These are phyloP conservation scores for Myxozyma mucilagina DNA, from an alignment of 805 yeast genomes.

Conservation along the genomic window DNA sequence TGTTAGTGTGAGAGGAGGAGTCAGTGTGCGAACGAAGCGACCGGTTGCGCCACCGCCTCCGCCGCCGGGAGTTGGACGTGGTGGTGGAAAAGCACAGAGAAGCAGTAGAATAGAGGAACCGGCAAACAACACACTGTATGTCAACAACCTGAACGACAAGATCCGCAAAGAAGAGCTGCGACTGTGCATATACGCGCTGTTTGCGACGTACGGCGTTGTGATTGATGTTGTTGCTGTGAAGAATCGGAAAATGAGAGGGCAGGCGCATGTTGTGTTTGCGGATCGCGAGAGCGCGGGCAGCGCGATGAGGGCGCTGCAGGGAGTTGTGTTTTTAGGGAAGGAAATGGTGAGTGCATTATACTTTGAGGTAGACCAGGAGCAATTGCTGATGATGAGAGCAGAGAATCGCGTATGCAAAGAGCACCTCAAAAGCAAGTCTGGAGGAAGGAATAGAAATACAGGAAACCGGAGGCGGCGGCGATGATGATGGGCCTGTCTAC, in stretches of 20 bases:
- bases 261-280: slow-evolving; percentile 45
- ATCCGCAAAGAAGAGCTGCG: slow-evolving; percentile 40
- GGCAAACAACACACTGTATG: slow-evolving; percentile 39
- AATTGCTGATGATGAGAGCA: too few relatives aligned
- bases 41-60: slow-evolving; percentile 22
- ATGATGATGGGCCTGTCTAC: too few relatives aligned
- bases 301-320: slow-evolving; percentile 40
- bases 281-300: slow-evolving; percentile 36
- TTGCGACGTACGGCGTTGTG: slow-evolving; percentile 43
- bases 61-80: background rate
- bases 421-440: too few relatives aligned
- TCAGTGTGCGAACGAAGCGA: slow-evolving; percentile 8
- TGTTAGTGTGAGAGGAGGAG: slow-evolving; percentile 1
- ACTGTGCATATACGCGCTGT: slow-evolving; percentile 41
- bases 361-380: too few relatives aligned
- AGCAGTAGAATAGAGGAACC: background rate
- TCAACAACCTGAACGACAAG: slow-evolving; percentile 44
- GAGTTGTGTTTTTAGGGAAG: slow-evolving; percentile 41
- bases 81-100: background rate
- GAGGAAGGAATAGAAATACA: too few relatives aligned
- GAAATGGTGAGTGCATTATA: slow-evolving; percentile 30
- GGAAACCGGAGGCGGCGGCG: too few relatives aligned
- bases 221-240: slow-evolving; percentile 42
- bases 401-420: too few relatives aligned
- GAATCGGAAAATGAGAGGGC: slow-evolving; percentile 46